A percentile compares a stretch with the other conserved stretches of the same genome.
phyloP scores from a whole-genome alignment of 73 alveolate species.

The Paramecium caudatum region DNA sequence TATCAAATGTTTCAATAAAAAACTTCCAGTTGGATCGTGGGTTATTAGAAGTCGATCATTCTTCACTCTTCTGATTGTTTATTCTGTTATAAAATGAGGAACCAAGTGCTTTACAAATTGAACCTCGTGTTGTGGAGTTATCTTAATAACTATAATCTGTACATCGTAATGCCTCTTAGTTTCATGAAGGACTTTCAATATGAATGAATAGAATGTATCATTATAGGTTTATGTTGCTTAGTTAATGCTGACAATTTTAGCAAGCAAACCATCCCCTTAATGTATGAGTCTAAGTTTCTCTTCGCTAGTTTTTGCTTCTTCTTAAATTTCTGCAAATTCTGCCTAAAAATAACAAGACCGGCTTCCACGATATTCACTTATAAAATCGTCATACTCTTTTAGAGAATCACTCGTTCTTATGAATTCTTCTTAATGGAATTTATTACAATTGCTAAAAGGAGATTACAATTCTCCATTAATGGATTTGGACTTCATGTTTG shows the following conservation, averaged over 20 bases:
- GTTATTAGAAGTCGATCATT: constrained; percentile 14
- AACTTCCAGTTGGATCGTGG: constrained; percentile 65
- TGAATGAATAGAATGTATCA: constrained; percentile 11
- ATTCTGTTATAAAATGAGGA: constrained; percentile 28
- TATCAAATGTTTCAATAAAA: constrained; percentile 8
- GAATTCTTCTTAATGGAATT: no score
- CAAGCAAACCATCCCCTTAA: constrained; percentile 3
- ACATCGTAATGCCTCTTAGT: constrained; percentile 4
- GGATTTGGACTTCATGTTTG: no score
- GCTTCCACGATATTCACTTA: no score
- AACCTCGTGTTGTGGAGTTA: constrained; percentile 54
- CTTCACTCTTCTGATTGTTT: constrained; percentile 18
- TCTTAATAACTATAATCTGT: neutral
- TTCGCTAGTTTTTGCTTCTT: constrained; percentile 17
- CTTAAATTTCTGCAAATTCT: no score
- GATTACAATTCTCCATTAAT: no score
- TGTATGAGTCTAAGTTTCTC: constrained; percentile 13
- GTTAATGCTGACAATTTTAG: constrained; percentile 3
- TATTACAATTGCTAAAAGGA: no score
- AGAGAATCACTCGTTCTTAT: no score
- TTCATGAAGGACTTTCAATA: constrained; percentile 23
- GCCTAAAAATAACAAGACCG: no score
- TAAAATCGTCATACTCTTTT: no score
- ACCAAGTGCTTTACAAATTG: constrained; percentile 17
- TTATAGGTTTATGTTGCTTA: neutral